Evolutionary conservation across 2,329 filamentous ascomycete genomes (phyloP), one percentile per base, ranked within the genome.

Genomic region (Alternaria longipes): DNA sequence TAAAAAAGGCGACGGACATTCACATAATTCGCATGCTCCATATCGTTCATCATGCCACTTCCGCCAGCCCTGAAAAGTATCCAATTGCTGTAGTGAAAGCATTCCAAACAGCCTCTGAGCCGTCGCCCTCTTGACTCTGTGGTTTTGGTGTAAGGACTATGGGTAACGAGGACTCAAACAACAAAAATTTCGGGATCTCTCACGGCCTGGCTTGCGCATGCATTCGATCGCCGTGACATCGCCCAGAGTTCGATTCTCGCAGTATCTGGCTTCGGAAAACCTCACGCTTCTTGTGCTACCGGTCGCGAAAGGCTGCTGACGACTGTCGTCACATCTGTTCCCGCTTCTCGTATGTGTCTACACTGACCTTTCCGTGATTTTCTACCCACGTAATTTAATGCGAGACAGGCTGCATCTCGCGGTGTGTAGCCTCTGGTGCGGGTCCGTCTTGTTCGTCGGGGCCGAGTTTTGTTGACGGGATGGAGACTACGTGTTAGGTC

Each of bases 301-400:
- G 70, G 59, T 81, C 77, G 56, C 80, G 79, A 63, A 81, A 81
- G 9, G 71, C 73, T 1, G 79, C 79, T 34, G 75, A 79, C 20
- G 74, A 75, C 1, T 74, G 75, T n/a, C 79, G 74, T 79, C 78
- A 81, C 44, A 72, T 79, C 53, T 81, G 61, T 40, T 80, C 78
- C 24, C 75, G 67, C 40, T 74, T 67, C 55, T 79, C 71, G 55
- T 26, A 74, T 68, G 30, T 69, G 30, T 78, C 72, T 8, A 71
- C 69, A 22, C 74, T 74, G 4, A 76, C 68, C 38, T 77, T 72
- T n/a, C 78, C 65, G 65, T 78, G 80, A 20, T 79, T 72, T 47
- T 81, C 79, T 4, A 79, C 67, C 78, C 77, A 79, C 7, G 71
- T 74, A 18, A 80, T 69, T 47, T 79, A 74, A 30, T 70, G 76